phyloP scores from a whole-genome alignment of 1,284 basidiomycete species.

The Ustilago lituana region DNA sequence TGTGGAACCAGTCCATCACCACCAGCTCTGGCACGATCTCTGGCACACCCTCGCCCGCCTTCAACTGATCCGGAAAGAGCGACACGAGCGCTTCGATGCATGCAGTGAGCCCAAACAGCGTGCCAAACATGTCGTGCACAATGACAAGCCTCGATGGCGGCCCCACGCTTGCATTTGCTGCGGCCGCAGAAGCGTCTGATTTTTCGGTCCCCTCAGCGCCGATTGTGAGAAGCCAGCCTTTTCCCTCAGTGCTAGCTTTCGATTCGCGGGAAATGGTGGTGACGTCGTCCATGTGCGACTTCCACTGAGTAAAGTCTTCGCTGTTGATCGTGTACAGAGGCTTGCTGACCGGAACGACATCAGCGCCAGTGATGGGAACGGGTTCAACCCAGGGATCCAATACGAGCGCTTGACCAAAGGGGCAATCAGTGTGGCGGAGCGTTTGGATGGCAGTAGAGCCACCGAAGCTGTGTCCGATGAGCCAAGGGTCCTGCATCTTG shows the following conservation, averaged over 20 bases:
- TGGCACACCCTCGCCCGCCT: conserved; percentile 25
- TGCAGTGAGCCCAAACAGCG: conserved; percentile 48
- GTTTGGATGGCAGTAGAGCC: conserved; percentile 48
- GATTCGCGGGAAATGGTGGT: conserved; percentile 37
- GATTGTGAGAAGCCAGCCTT: conserved; percentile 51
- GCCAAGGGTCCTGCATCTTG: conserved; percentile 36
- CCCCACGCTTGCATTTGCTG: neutral
- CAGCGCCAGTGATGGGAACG: conserved; percentile 23
- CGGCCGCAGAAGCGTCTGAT: conserved; percentile 3
- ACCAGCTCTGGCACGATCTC: conserved; percentile 52
- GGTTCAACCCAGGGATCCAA: conserved; percentile 58
- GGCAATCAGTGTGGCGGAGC: conserved; percentile 28
- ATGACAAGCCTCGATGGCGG: conserved; percentile 42
- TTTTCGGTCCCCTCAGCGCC: conserved; percentile 47
- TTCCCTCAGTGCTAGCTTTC: conserved; percentile 22
- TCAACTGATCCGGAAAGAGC: conserved; percentile 46
- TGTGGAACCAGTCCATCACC: conserved; percentile 63
- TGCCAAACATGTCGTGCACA: conserved; percentile 63
- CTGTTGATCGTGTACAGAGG: conserved; percentile 62
- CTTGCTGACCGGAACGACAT: conserved; percentile 30
- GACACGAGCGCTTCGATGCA: conserved; percentile 46
- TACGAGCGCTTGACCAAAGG: conserved; percentile 44
- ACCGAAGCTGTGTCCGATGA: conserved; percentile 58
- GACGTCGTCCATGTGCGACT: conserved; percentile 51
- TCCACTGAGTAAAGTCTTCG: conserved; percentile 58